Evolutionary conservation across 345 rosid genomes (phyloP).

Genomic region (Camelina hispida): DNA sequence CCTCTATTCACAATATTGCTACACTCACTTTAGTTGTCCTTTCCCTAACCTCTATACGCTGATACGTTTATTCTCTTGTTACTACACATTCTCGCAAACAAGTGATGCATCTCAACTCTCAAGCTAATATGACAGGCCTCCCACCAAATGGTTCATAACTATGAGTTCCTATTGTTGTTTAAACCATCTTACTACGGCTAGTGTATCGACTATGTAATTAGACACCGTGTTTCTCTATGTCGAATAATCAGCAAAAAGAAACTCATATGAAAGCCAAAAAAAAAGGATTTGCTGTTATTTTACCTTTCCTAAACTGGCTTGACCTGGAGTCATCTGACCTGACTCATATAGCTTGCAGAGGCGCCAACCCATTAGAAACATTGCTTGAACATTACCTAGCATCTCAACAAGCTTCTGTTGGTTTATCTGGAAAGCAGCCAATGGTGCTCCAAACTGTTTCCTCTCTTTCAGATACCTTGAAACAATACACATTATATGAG

Average conservation of each 20-base stretch:
- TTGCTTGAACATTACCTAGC: conserved; percentile 91
- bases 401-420: conserved; percentile 92
- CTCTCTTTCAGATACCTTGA: conserved; percentile 87
- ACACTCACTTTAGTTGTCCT: neutral
- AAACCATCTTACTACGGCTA: neutral
- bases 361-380: conserved; percentile 95
- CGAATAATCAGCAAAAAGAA: neutral
- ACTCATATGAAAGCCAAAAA: neutral
- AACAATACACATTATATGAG: conserved; percentile 23
- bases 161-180: neutral
- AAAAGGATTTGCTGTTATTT: neutral
- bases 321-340: conserved; percentile 90
- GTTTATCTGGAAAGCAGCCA: conserved; percentile 91
- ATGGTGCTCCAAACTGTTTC: conserved; percentile 95
- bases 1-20: neutral
- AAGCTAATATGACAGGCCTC: neutral
- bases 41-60: neutral
- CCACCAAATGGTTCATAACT: conserved; percentile 1
- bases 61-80: neutral
- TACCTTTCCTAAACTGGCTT: conserved; percentile 99
- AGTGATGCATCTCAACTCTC: neutral
- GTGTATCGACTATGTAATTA: neutral
- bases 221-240: conserved; percentile 18
- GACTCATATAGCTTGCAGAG: conserved; percentile 87
- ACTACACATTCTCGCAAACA: neutral